Evolutionary conservation across 495 filamentous ascomycete species (phyloP).

Genomic region (Chaetomium tenue): DNA sequence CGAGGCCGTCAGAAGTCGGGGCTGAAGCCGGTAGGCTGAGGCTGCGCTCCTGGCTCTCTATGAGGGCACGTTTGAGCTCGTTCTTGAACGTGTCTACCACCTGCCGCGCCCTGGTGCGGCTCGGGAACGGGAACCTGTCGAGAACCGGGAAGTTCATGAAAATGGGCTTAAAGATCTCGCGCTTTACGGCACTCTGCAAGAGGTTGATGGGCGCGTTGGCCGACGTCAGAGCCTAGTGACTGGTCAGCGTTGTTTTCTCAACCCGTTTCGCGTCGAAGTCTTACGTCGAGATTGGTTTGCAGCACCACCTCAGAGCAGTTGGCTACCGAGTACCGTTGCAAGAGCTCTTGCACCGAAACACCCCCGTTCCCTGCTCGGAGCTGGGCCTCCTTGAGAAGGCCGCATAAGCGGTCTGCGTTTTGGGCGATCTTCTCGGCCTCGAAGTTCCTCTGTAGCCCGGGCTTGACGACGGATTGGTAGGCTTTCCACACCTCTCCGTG

Average conservation of each 20-base stretch:
- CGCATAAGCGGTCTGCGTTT: conserved; percentile 17
- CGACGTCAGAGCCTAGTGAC: conserved; percentile 17
- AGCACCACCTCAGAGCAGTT: conserved; percentile 27
- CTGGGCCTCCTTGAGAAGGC: conserved; percentile 18
- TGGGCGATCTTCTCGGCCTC: conserved; percentile 10
- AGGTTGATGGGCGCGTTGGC: conserved; percentile 32
- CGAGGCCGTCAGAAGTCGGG: conserved; percentile 11
- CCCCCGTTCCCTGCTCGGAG: conserved; percentile 9
- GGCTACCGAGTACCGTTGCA: conserved; percentile 26
- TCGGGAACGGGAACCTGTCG: conserved; percentile 32
- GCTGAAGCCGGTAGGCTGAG: background rate
- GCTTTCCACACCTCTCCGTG: conserved; percentile 21
- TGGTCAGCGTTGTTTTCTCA: background rate
- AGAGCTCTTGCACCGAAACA: conserved; percentile 21
- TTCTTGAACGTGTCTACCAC: conserved; percentile 18
- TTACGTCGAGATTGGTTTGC: conserved; percentile 21
- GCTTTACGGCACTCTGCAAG: conserved; percentile 36
- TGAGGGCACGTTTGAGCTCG: conserved; percentile 18
- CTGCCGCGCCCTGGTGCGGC: conserved; percentile 23
- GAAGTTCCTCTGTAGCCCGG: conserved; percentile 22
- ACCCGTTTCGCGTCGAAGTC: background rate
- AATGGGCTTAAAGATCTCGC: conserved; percentile 41
- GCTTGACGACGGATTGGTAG: conserved; percentile 22
- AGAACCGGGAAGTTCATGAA: conserved; percentile 42
- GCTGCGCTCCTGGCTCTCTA: conserved; percentile 12